Base-by-base conservation (phyloP, 1,284 basidiomycete species). In the Puccinia horiana region DNA sequence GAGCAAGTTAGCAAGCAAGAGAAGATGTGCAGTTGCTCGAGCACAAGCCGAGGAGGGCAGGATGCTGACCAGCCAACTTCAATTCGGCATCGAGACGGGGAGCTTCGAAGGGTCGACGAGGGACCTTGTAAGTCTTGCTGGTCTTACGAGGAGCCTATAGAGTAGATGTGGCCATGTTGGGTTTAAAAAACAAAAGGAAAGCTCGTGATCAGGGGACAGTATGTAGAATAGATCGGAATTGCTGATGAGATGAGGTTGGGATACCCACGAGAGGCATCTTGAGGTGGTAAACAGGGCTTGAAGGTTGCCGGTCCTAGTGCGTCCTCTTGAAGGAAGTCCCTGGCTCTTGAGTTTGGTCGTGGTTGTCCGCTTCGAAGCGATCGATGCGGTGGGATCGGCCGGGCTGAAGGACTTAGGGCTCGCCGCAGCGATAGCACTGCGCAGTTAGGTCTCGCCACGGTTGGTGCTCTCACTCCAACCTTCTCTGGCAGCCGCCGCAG, bases 21-120 rank as follows among this genome's bases (percentile, higher is more conserved):
- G 42, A 40, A 32, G 4, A 76, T 54, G 42, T n/a, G 56, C 23
- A 14, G 52, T 35, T 23, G 75, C 69, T 54, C 11, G 67, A 47
- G 14, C 20, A 49, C 42, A 72, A 47, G 63, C 35, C 32, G 29
- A n/a, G 56, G n/a, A 42, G 29, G 61, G 70, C 67, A 73, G 37
- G 69, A 77, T 40, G 70, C 72, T 81, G 49, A 32, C 72, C 35
- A 84, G 88, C 84, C 86, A 94, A 94, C 93, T 98, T 99, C 88
- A 99, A 91, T 91, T 99, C 97, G 86, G 94, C 92, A 90, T 99
- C 96, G 90, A 99, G 94, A 90, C 96, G 95, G 88, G 96, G 94
- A 84, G 95, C 94, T 90, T 94, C 95, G 89, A 93, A 98, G 88
- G 96, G 93, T 88, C 96, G 93, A 91, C 93, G 94, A 87, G 96